These are phyloP conservation scores for Plasmodium malariae DNA, from an alignment of 169 alveolate genomes.

Conservation along the genomic window DNA sequence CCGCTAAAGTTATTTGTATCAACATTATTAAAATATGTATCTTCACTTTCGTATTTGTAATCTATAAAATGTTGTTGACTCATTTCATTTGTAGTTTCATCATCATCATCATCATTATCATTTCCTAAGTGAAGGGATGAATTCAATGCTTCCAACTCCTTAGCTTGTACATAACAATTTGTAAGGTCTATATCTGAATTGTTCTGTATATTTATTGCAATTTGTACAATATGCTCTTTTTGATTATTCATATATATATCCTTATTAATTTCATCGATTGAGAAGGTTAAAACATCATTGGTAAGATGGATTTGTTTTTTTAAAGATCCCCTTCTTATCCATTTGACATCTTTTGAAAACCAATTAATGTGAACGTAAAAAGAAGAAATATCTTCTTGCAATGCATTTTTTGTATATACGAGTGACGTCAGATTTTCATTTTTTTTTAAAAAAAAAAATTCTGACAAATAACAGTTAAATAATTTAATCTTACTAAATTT, in stretches of 20 bases:
- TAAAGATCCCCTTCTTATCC: constrained; percentile 21
- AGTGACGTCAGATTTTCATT: constrained; percentile 27
- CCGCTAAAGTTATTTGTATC: too few relatives aligned
- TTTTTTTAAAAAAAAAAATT: constrained; percentile 28
- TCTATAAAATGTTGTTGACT: neutral
- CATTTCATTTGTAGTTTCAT: neutral
- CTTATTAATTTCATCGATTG: constrained; percentile 12
- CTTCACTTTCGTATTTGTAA: neutral
- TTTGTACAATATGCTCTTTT: constrained; percentile 33
- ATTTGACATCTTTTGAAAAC: neutral
- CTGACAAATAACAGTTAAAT: constrained; percentile 22
- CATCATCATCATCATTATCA: neutral
- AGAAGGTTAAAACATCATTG: constrained; percentile 39
- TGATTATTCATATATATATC: constrained; percentile 49
- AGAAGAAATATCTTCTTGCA: neutral
- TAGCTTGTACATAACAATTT: constrained; percentile 52
- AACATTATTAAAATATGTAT: neutral
- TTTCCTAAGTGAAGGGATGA: neutral
- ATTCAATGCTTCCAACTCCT: constrained; percentile 33
- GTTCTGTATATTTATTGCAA: constrained; percentile 40
- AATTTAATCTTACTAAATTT: neutral
- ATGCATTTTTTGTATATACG: neutral
- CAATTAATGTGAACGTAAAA: constrained; percentile 32
- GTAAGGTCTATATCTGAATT: constrained; percentile 28
- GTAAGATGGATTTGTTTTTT: constrained; percentile 6